Evolutionary conservation across 305 asterid species (phyloP).

Genomic region (Fraxinus latifolia): DNA sequence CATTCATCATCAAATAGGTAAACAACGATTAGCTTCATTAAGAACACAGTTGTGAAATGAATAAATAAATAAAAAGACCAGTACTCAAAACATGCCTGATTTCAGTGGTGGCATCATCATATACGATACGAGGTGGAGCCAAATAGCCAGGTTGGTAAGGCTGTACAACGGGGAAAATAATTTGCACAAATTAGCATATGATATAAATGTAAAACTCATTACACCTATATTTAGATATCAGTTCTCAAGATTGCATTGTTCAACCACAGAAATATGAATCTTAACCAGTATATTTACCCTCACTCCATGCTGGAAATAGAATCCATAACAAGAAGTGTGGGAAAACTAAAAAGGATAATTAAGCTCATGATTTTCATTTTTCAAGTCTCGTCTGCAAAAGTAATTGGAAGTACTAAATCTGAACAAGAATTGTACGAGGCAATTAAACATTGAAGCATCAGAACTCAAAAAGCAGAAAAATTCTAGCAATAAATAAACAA

Average conservation of each 20-base stretch:
- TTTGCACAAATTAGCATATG: conserved; percentile 1
- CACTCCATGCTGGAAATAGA: not conserved
- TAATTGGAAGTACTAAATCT: not conserved
- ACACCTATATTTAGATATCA: not conserved
- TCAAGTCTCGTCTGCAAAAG: not conserved
- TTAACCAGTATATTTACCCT: not conserved
- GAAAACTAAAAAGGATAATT: not conserved
- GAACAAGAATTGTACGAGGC: not conserved
- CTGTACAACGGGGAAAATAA: conserved; percentile 24
- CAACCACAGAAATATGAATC: not conserved
- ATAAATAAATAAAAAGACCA: not conserved
- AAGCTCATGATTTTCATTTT: not conserved
- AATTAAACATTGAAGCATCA: not conserved
- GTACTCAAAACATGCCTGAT: conserved; percentile 31
- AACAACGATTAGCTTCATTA: not conserved
- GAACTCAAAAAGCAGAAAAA: not conserved
- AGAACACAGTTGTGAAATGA: not conserved
- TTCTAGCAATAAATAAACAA: not conserved
- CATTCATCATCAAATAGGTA: not conserved
- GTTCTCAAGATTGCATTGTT: not conserved
- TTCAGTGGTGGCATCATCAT: conserved; percentile 42
- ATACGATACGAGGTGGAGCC: conserved; percentile 36
- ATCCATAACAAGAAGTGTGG: not conserved
- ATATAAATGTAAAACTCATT: not conserved
- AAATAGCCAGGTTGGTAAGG: conserved; percentile 51